These are phyloP conservation scores for Penicillium paneum DNA, from an alignment of 2,329 filamentous ascomycete species.

Conservation along the genomic window DNA sequence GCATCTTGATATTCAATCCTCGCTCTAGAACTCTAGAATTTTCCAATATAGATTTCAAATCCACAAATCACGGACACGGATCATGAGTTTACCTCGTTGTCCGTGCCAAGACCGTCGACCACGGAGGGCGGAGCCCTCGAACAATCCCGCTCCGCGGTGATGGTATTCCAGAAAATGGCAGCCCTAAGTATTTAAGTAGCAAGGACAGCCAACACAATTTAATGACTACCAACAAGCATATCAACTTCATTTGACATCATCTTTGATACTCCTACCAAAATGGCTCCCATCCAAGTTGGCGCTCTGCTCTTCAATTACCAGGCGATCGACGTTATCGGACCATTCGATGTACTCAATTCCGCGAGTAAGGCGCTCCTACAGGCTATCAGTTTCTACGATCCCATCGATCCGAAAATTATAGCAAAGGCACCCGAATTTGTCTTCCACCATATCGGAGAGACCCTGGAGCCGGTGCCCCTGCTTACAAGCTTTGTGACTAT, in stretches of 20 bases:
- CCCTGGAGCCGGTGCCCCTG: conserved; percentile 26
- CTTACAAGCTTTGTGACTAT: conserved; percentile 23
- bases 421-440: conserved; percentile 28
- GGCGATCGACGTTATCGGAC: conserved; percentile 34
- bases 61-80: not conserved
- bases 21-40: not conserved
- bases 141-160: not conserved
- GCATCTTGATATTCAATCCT: too few relatives aligned
- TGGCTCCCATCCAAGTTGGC: conserved; percentile 27
- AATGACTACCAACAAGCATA: not conserved
- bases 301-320: conserved; percentile 33
- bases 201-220: not conserved
- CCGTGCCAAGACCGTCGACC: not conserved
- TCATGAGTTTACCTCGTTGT: not conserved
- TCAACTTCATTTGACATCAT: not conserved
- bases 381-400: conserved; percentile 5
- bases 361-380: conserved; percentile 19
- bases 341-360: conserved; percentile 31
- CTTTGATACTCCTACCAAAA: not conserved
- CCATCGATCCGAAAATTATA: conserved; percentile 20
- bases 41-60: not conserved
- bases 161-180: not conserved
- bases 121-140: not conserved
- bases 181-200: not conserved
- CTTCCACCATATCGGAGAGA: conserved; percentile 38